Evolutionary conservation across 305 asterid species (phyloP).

Genomic region (Plantago lanceolata): DNA sequence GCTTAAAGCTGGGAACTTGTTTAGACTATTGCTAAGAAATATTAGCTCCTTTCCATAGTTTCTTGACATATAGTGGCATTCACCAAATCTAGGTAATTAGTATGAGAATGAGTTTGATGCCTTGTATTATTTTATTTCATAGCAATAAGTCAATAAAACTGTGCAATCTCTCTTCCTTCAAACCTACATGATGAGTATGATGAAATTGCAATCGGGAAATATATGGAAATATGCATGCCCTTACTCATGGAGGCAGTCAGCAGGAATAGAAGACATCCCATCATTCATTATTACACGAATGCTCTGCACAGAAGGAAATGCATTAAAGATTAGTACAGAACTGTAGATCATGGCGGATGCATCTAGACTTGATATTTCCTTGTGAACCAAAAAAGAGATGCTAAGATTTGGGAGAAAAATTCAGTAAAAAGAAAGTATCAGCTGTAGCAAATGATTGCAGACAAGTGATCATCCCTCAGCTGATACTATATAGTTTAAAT

Average conservation of each 20-base stretch:
- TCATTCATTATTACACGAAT: conserved; percentile 98
- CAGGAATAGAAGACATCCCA: conserved; percentile 88
- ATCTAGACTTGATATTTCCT: conserved; percentile 13
- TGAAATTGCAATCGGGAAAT: conserved; percentile 19
- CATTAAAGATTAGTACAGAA: conserved; percentile 28
- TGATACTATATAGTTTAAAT: conserved; percentile 11
- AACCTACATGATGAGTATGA: conserved; percentile 7
- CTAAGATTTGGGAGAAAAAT: conserved; percentile 6
- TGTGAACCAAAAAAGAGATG: conserved; percentile 14
- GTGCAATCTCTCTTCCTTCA: neutral
- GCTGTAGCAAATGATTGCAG: conserved; percentile 1
- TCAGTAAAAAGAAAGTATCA: conserved; percentile 4
- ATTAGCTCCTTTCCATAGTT: neutral
- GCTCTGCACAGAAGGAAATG: conserved; percentile 49
- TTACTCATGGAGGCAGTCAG: conserved; percentile 85
- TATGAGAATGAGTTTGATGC: conserved; percentile 12
- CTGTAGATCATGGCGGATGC: conserved; percentile 12
- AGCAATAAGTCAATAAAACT: neutral
- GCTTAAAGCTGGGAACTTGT: too few species aligned
- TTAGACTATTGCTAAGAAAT: too few species aligned
- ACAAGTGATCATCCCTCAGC: conserved; percentile 13
- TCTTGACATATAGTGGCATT: neutral
- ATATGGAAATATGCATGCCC: conserved; percentile 28
- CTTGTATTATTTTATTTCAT: conserved; percentile 7
- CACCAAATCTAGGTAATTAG: neutral